Percentiles rank a stretch among this genome's conserved stretches.
Conservation (phyloP, 2,329 filamentous ascomycete species). For the Delphinella strobiligena region DNA sequence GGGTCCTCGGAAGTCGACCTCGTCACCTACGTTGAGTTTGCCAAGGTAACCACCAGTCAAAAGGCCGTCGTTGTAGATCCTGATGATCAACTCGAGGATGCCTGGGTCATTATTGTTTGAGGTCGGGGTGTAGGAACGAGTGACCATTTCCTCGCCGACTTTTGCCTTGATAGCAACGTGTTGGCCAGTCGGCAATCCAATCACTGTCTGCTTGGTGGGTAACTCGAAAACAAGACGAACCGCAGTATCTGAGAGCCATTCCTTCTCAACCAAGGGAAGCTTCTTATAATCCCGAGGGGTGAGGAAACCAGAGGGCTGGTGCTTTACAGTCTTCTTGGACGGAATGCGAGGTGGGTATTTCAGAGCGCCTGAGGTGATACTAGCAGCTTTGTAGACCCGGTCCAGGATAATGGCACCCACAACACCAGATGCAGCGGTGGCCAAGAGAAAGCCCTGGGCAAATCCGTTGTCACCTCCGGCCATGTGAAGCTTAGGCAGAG, state of each 20-base stretch:
- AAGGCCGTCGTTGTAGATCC: constrained; percentile 38
- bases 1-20: constrained; percentile 41
- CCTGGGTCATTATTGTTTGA: constrained; percentile 28
- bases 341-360: constrained; percentile 23
- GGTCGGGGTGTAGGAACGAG: constrained; percentile 14
- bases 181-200: constrained; percentile 19
- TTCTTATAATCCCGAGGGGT: constrained; percentile 36
- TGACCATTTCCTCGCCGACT: constrained; percentile 12
- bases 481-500: no score
- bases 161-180: constrained; percentile 20
- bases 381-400: constrained; percentile 11
- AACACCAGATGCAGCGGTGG: constrained; percentile 13
- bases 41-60: constrained; percentile 37
- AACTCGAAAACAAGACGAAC: constrained; percentile 18
- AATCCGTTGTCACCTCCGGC: constrained; percentile 16
- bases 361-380: constrained; percentile 9
- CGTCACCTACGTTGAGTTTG: constrained; percentile 35
- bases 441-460: constrained; percentile 27
- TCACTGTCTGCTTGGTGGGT: constrained; percentile 14
- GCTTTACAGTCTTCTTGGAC: background rate
- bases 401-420: constrained; percentile 9
- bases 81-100: constrained; percentile 39
- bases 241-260: constrained; percentile 13
- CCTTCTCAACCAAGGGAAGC: constrained; percentile 28
- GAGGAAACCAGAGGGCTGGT: constrained; percentile 34